Evolutionary conservation across 345 rosid species (phyloP).

Genomic region (Salix suchowensis): DNA sequence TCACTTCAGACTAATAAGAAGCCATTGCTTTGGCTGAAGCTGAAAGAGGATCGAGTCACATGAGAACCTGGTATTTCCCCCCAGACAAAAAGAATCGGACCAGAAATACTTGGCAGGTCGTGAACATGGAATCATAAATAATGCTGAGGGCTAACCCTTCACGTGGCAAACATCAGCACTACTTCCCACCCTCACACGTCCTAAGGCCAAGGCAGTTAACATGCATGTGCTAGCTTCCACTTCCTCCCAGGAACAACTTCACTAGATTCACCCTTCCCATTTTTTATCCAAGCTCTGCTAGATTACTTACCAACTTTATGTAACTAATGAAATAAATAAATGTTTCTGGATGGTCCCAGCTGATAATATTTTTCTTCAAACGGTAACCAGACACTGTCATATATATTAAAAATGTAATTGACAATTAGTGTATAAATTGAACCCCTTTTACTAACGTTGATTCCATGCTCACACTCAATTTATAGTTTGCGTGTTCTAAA

Average conservation of each 20-base stretch:
- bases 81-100: background rate
- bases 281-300: background rate
- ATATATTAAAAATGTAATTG: too few relatives aligned
- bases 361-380: too few relatives aligned
- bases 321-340: too few relatives aligned
- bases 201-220: background rate
- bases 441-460: too few relatives aligned
- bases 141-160: background rate
- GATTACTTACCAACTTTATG: background rate
- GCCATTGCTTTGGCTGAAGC: background rate
- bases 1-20: too few relatives aligned
- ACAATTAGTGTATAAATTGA: too few relatives aligned
- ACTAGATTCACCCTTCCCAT: background rate
- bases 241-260: background rate
- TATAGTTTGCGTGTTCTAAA: too few relatives aligned
- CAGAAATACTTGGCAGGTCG: background rate
- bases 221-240: background rate
- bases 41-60: slow-evolving; percentile 23
- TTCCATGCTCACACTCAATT: too few relatives aligned
- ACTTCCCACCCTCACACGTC: slow-evolving; percentile 11
- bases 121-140: background rate
- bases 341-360: too few relatives aligned
- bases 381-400: too few relatives aligned
- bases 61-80: background rate
- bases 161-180: slow-evolving; percentile 32